These are phyloP conservation scores for Catenaria anguillulae DNA, from an alignment of 371 early-diverging fungal species.

Conservation along the genomic window DNA sequence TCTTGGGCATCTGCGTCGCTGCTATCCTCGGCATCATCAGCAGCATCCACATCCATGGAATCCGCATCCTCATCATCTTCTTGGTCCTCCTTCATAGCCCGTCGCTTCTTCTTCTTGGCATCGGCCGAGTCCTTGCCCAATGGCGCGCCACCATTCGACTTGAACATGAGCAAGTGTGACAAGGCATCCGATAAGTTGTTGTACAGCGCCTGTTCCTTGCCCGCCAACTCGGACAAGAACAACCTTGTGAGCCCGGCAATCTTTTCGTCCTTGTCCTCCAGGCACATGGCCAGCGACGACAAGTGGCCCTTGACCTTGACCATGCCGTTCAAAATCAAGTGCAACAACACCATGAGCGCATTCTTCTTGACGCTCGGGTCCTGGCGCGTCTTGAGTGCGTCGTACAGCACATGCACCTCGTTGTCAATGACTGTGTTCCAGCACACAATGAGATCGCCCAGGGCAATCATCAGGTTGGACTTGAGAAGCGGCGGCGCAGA, in stretches of 20 bases:
- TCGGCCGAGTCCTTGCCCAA: not conserved
- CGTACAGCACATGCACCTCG: slow-evolving; percentile 80
- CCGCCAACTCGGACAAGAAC: slow-evolving; percentile 87
- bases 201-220: slow-evolving; percentile 93
- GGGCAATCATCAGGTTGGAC: slow-evolving; percentile 77
- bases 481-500: slow-evolving; percentile 50
- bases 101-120: too few relatives aligned
- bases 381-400: slow-evolving; percentile 48
- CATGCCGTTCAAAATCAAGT: slow-evolving; percentile 93
- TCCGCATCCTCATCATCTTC: not conserved
- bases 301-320: slow-evolving; percentile 95
- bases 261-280: slow-evolving; percentile 70
- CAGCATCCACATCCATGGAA: not conserved
- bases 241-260: slow-evolving; percentile 80
- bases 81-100: not conserved
- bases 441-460: slow-evolving; percentile 92
- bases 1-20: too few relatives aligned
- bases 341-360: slow-evolving; percentile 92
- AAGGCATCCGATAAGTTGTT: slow-evolving; percentile 96
- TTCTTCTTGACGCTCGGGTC: slow-evolving; percentile 64
- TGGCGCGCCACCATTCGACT: too few relatives aligned
- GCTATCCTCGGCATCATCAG: not conserved
- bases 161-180: slow-evolving; percentile 19
- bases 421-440: slow-evolving; percentile 89
- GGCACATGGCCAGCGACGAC: slow-evolving; percentile 89